Base-by-base conservation (phyloP, 306 rosid species). In the Benincasa hispida region DNA sequence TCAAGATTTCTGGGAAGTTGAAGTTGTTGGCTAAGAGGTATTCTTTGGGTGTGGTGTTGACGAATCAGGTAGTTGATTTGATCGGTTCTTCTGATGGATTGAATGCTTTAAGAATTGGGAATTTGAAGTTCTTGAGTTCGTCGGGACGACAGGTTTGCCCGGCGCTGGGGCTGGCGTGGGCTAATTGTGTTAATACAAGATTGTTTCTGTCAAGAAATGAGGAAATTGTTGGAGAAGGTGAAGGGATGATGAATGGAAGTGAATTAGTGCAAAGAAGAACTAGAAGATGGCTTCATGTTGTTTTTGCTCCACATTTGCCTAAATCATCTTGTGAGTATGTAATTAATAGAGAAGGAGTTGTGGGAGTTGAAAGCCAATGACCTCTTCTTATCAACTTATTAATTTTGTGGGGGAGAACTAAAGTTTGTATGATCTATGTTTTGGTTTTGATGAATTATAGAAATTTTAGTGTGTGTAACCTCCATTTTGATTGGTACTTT, bases 241-340 rank as follows among this genome's bases (percentile, higher is more conserved):
- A 25, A 8, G 41, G 75, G 14, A 18, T 34, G 50, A 47, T 28
- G 30, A 80, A 63, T 14, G 77, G 37, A 6, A 70, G 55, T 27
- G 80, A 32, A 12, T 78, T 60, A 72, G 27, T 21, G 57, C 79
- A 58, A 13, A 74, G 68, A 19, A 85, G 37, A 69, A 80, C 84
- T 15, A 85, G 79, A 69, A 81, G 98, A 82, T 83, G 41, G 76
- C 48, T 93, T n/a, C 77, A 82, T 39, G 87, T 93, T 67, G 89
- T 93, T 39, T 93, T 91, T 57, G 92, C 96, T 14, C 98, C 97
- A 70, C 97, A 93, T 84, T 86, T 91, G 88, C 89, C 92, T 1
- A 78, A 72, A 34, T 85, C 82, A 5, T 91, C 84, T 8, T 80
- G 86, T 68, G 85, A 84, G 35, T 84, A 80, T 60, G 80, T 73